Conservation (phyloP, 2,329 filamentous ascomycete species). For the Dichotomopilus funicola region DNA sequence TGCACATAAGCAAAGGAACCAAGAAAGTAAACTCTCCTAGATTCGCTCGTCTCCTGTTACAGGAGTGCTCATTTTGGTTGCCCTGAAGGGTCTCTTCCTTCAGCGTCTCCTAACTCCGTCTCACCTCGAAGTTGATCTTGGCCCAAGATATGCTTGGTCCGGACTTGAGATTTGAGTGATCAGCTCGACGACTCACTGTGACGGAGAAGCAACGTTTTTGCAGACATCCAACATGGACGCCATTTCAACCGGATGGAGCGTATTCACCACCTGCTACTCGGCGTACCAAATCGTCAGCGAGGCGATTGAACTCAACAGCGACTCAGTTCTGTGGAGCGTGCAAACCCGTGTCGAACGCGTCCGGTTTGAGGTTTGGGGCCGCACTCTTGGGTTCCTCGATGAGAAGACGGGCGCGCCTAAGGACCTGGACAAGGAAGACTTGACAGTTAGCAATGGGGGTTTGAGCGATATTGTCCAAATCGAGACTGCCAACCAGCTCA, state of each 20-base stretch:
- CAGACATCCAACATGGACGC: neutral
- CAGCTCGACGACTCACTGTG: too few species aligned
- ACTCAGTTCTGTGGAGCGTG: neutral
- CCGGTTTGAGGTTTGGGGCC: neutral
- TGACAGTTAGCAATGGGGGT: neutral
- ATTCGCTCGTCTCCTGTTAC: too few species aligned
- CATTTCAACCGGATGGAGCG: neutral
- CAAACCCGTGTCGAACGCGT: neutral
- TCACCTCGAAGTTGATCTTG: too few species aligned
- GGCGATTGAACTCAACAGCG: neutral
- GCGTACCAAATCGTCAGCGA: neutral
- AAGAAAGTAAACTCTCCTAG: too few species aligned
- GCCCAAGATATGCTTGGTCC: too few species aligned
- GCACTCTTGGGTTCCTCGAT: neutral
- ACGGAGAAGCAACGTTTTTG: neutral
- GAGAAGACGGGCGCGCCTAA: neutral
- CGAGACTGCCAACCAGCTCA: neutral
- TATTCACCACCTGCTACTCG: neutral
- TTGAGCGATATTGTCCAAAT: neutral
- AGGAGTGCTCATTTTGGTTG: too few species aligned
- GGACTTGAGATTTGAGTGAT: too few species aligned
- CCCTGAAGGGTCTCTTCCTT: too few species aligned
- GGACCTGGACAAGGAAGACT: neutral
- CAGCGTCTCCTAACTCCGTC: too few species aligned
- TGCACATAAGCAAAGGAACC: too few species aligned